Evolutionary conservation across 768 basidiomycete species (phyloP).

Genomic region (Strobilomyces echinocephalus): DNA sequence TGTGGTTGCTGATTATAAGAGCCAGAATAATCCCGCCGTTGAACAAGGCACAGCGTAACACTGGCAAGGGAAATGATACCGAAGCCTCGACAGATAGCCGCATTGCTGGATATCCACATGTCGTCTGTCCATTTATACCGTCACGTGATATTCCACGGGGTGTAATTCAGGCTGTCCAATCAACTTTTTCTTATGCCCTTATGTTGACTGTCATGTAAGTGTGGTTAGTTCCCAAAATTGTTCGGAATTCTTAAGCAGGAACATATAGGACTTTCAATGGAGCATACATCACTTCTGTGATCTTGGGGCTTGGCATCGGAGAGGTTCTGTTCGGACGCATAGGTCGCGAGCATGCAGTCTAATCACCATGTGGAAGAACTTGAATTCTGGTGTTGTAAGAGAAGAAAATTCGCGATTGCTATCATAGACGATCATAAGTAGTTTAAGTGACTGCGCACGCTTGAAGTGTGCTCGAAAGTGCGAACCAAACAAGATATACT

Average conservation of each 20-base stretch:
- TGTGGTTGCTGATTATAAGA: background rate
- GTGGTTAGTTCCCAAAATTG: background rate
- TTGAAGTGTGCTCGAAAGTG: too few species aligned
- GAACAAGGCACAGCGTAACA: background rate
- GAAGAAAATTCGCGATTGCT: too few species aligned
- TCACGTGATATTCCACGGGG: constrained; percentile 71
- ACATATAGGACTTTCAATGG: constrained; percentile 74
- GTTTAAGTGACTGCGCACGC: too few species aligned
- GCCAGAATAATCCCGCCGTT: constrained; percentile 12
- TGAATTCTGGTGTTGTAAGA: too few species aligned
- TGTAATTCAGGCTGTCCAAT: constrained; percentile 56
- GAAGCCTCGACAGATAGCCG: background rate
- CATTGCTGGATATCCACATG: too few species aligned
- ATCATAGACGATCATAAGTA: too few species aligned
- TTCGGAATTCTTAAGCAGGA: constrained; percentile 4
- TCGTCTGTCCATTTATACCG: constrained; percentile 59
- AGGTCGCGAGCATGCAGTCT: constrained; percentile 23
- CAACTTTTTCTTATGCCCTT: constrained; percentile 58
- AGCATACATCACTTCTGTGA: constrained; percentile 67
- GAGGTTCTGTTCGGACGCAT: constrained; percentile 68
- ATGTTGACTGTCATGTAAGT: constrained; percentile 82
- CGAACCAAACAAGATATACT: too few species aligned
- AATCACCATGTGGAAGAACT: too few species aligned
- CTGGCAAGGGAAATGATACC: background rate
- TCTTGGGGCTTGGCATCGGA: constrained; percentile 68